These are phyloP conservation scores for Fusarium sp. DNA, from an alignment of 2,329 filamentous ascomycete species.

Conservation along the genomic window DNA sequence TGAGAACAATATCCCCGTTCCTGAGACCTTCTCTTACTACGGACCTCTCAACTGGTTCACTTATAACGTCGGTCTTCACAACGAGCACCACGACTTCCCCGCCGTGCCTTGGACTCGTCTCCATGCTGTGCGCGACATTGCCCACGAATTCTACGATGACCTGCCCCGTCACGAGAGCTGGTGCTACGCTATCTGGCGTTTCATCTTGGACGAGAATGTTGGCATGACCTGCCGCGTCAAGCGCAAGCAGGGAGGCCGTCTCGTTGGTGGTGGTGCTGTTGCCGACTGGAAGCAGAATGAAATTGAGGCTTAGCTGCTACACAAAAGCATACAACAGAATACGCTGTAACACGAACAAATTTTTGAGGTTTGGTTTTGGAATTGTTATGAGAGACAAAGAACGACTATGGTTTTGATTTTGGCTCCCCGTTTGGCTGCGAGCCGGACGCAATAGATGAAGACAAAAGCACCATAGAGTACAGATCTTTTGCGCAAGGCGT, in stretches of 20 bases:
- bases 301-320: conserved; percentile 70
- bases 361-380: conserved; percentile 6
- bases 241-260: conserved; percentile 81
- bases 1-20: conserved; percentile 75
- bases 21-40: conserved; percentile 98
- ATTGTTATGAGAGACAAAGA: not conserved
- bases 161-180: conserved; percentile 91
- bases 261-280: conserved; percentile 66
- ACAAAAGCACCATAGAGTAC: conserved; percentile 8
- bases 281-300: conserved; percentile 76
- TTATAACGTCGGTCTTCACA: conserved; percentile 98
- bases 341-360: conserved; percentile 14
- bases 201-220: conserved; percentile 90
- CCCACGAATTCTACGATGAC: conserved; percentile 91
- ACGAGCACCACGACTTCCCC: conserved; percentile 99
- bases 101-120: conserved; percentile 95
- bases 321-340: conserved; percentile 3
- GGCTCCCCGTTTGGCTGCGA: not conserved
- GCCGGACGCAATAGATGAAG: conserved; percentile 9
- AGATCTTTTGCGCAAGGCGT: conserved; percentile 36
- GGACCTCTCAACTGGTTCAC: conserved; percentile 91
- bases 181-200: conserved; percentile 94
- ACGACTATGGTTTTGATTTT: conserved; percentile 1
- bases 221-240: conserved; percentile 95
- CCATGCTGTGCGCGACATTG: conserved; percentile 81